Percentiles rank a stretch among this genome's conserved stretches.
These are phyloP conservation scores for Rhynchosporium secalis DNA, from an alignment of 2,329 filamentous ascomycete species.

Conservation along the genomic window DNA sequence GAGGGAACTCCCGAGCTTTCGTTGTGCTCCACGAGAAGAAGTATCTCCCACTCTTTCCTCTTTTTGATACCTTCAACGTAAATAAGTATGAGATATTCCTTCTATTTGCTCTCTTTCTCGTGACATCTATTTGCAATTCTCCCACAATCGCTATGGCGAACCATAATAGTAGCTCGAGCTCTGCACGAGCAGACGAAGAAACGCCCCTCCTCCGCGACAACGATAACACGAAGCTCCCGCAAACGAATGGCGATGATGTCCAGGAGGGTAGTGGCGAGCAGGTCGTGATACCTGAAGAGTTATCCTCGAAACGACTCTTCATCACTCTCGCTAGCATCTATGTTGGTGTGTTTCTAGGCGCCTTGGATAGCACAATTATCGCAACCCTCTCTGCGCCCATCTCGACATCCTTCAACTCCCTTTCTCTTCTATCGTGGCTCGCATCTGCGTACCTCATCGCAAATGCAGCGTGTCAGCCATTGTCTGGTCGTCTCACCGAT, in stretches of 20 bases:
- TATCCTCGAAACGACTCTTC: constrained; percentile 50
- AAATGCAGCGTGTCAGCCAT: constrained; percentile 81
- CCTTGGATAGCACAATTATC: constrained; percentile 77
- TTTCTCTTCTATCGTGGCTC: constrained; percentile 83
- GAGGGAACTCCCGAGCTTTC: not conserved
- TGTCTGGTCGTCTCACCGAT: constrained; percentile 83
- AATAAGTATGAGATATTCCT: constrained; percentile 18
- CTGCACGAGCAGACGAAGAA: constrained; percentile 32
- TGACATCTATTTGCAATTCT: constrained; percentile 1
- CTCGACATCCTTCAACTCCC: constrained; percentile 76
- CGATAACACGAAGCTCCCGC: constrained; percentile 13
- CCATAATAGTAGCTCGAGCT: constrained; percentile 2
- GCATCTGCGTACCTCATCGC: constrained; percentile 85
- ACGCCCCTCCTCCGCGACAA: constrained; percentile 35
- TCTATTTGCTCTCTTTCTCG: not conserved
- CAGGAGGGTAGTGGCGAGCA: constrained; percentile 23
- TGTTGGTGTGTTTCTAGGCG: constrained; percentile 63
- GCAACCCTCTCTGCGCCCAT: constrained; percentile 84
- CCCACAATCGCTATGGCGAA: constrained; percentile 6
- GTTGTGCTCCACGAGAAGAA: constrained; percentile 5
- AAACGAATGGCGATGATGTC: constrained; percentile 9
- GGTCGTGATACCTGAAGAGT: constrained; percentile 48
- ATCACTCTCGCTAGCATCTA: constrained; percentile 57
- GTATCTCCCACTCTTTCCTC: constrained; percentile 18
- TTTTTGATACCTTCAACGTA: not conserved